Conservation (phyloP, 2,329 filamentous ascomycete genomes). For the Fusarium piperis region DNA sequence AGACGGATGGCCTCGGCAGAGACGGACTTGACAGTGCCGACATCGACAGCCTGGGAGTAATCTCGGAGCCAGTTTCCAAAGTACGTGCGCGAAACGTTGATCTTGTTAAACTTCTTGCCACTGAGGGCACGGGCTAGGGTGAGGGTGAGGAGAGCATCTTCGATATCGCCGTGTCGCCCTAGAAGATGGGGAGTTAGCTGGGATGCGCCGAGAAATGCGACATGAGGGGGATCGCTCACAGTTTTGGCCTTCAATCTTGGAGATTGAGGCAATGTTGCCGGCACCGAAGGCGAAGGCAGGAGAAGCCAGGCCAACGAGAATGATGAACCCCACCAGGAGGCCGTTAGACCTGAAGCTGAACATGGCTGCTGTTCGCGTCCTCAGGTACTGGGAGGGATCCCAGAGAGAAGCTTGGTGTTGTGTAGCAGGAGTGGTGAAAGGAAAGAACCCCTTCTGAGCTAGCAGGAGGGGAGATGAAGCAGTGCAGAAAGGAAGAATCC, state of each 20-base stretch:
- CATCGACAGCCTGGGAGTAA: slow-evolving; percentile 94
- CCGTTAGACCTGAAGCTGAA: slow-evolving; percentile 58
- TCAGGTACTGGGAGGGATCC: slow-evolving; percentile 30
- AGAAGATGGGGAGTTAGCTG: slow-evolving; percentile 17
- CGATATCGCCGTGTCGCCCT: slow-evolving; percentile 91
- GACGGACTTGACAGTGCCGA: slow-evolving; percentile 90
- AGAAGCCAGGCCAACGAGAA: slow-evolving; percentile 73
- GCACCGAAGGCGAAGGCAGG: slow-evolving; percentile 84
- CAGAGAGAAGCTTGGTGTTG: slow-evolving; percentile 13
- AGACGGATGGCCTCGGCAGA: slow-evolving; percentile 91
- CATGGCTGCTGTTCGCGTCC: slow-evolving; percentile 51
- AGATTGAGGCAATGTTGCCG: slow-evolving; percentile 85
- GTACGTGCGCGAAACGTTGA: slow-evolving; percentile 89
- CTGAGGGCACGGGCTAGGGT: slow-evolving; percentile 63
- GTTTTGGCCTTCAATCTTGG: slow-evolving; percentile 84
- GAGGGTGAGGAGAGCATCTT: slow-evolving; percentile 85
- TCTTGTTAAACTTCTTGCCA: slow-evolving; percentile 86
- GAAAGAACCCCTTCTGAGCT: slow-evolving; percentile 33
- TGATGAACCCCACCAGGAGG: slow-evolving; percentile 63
- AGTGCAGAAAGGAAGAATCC: slow-evolving; percentile 4
- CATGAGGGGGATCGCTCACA: slow-evolving; percentile 58
- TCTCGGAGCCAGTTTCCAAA: slow-evolving; percentile 96
- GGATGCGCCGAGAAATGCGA: not conserved
- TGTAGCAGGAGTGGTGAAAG: slow-evolving; percentile 11
- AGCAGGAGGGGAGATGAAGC: slow-evolving; percentile 20